Base-by-base conservation (phyloP, 495 filamentous ascomycete genomes). In the Pyrenula massariospora region DNA sequence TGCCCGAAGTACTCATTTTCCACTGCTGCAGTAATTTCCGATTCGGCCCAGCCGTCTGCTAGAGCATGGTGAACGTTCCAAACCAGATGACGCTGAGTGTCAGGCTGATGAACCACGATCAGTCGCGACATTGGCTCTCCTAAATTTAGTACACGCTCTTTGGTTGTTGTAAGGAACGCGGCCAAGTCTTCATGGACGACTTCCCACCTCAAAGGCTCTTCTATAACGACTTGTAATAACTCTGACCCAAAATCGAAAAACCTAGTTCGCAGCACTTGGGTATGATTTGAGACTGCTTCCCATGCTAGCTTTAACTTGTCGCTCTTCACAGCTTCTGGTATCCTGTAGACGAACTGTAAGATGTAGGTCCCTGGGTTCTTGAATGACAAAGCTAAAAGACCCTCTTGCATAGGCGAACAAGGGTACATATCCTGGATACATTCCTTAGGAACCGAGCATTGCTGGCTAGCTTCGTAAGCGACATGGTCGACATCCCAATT, bases 351-450 rank as follows among this genome's bases (percentile, higher is more conserved):
- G 19, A 72, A 67, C 47, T 76, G 73, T 8, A 77, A 78, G 19
- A 82, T 67, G 57, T 83, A 84, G 0, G 76, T 68, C 20, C 79
- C 78, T 11, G 63, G 56, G 10, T 77, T 72, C 55, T 77, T 77
- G 48, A 73, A 68, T 0, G 85, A 85, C 1, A 85, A 65, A 1
- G 81, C 80, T 65, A 87, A 70, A 19, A 89, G 72, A 1, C 83
- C 84, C 59, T 86, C 86, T 65, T 91, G 87, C 0, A 88, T 68
- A 11, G 86, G 77, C 3, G 81, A 86, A 70, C 84, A 88, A 5
- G 85, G 84, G 57, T 86, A 89, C 0, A 84, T 65, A 64, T 89
- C 76, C 0, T 52, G 24, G 11, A 87, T 70, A 0, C 66, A 55
- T 0, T 74, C 65, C 11, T 65, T 64, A 0, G 66, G 53, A 10